Base-by-base conservation (phyloP, 176 grass and related monocot genomes). In the Echinochloa phyllopogon region DNA sequence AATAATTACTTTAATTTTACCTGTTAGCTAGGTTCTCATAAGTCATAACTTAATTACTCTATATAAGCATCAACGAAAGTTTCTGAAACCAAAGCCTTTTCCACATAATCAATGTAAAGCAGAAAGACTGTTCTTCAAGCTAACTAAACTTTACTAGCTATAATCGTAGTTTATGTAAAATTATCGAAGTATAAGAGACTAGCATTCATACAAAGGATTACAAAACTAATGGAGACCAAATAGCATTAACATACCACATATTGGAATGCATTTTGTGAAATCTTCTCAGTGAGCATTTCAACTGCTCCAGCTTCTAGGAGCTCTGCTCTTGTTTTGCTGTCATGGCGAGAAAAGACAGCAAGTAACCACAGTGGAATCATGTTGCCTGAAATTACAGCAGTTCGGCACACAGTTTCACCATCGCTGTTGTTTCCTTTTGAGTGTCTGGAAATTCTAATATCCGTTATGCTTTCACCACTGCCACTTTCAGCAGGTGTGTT, bases 311-410 rank as follows among this genome's bases (percentile, higher is more conserved):
- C 84, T 84, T 94, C 94, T 75, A 99, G 75, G 74, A 99, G 87
- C 87, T 94, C 92, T 69, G 86, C 79, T 72, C 90, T 91, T 79
- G 84, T 80, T 81, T 82, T 89, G 42, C 81, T 84, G 84, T 96
- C 94, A 89, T 91, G 88, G 48, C 75, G 79, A 87, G 94, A 83
- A 93, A 99, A 93, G 40, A 94, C 82, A 82, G 97, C 75, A 75
- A 99, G 97, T 24, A 99, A 78, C 97, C 97, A 99, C 43, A 94
- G 83, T 17, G 92, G 88, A 89, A 99, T 89, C 97, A 96, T 99
- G 85, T 94, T 99, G 69, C 97, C 88, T 17, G 85, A 96, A 14
- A 99, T 96, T 44, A 94, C 84, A 76, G 91, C 81, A 70, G 94
- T 99, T 69, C 78, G 76, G 57, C 80, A 84, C 10, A 91, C 84